Evolutionary conservation across 73 alveolate species (phyloP).

Genomic region (Breviolum minutum): DNA sequence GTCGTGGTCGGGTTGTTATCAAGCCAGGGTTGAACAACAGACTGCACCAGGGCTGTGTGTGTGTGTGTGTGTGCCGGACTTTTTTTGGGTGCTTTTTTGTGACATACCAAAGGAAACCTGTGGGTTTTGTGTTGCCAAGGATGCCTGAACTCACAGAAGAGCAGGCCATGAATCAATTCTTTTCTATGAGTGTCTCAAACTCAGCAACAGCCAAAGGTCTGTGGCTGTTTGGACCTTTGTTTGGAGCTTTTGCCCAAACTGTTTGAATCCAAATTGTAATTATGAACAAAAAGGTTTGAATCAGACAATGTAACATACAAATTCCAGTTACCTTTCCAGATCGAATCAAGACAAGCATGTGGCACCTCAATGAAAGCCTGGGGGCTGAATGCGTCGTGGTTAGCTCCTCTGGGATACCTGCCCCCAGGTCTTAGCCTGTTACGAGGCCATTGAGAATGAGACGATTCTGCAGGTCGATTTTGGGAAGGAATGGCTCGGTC

Average conservation of each 20-base stretch:
- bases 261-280: background rate
- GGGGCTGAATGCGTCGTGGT: background rate
- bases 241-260: background rate
- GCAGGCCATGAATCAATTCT: conserved; percentile 61
- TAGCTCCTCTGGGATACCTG: too few species aligned
- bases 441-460: conserved; percentile 67
- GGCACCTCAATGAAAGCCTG: background rate
- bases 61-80: too few species aligned
- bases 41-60: too few species aligned
- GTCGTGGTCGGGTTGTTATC: too few species aligned
- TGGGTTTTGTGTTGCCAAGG: conserved; percentile 6
- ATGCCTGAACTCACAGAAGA: conserved; percentile 44
- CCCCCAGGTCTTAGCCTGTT: conserved; percentile 77
- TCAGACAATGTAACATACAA: background rate
- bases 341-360: too few species aligned
- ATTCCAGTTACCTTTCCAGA: background rate
- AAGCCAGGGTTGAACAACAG: too few species aligned
- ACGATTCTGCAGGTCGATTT: conserved; percentile 35
- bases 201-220: background rate
- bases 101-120: too few species aligned
- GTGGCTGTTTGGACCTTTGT: background rate
- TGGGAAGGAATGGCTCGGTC: background rate
- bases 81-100: too few species aligned
- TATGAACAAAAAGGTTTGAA: background rate
- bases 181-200: conserved; percentile 53